Conservation (phyloP, 352 stramenopile species). For the Phytophthora fragariae region DNA sequence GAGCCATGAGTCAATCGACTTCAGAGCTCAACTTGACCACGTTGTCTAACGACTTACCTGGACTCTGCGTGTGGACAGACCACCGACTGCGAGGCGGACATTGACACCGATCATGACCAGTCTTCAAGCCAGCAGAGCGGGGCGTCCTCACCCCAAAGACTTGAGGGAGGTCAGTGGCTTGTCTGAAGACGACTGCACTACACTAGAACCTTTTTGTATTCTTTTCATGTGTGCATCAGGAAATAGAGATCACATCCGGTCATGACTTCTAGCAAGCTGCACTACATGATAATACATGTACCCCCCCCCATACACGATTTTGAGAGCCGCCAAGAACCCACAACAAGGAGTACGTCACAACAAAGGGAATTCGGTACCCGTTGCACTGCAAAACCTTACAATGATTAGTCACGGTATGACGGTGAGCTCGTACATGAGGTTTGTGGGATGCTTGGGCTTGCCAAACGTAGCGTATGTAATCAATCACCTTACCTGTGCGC, state of each 20-base stretch:
- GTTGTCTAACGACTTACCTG: slow-evolving; percentile 25
- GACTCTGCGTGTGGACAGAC: slow-evolving; percentile 22
- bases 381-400: too few relatives aligned
- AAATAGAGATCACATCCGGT: slow-evolving; percentile 36
- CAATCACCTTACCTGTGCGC: too few relatives aligned
- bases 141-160: slow-evolving; percentile 23
- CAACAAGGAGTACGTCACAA: too few relatives aligned
- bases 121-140: slow-evolving; percentile 22
- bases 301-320: too few relatives aligned
- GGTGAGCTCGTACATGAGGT: too few relatives aligned
- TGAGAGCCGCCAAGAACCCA: too few relatives aligned
- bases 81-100: slow-evolving; percentile 13
- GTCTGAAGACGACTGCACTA: slow-evolving; percentile 17
- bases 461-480: too few relatives aligned
- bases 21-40: slow-evolving; percentile 1
- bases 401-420: too few relatives aligned
- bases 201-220: slow-evolving; percentile 17
- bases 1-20: slow-evolving; percentile 14
- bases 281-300: too few relatives aligned
- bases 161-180: slow-evolving; percentile 37
- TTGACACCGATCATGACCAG: slow-evolving; percentile 17
- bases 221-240: slow-evolving; percentile 25
- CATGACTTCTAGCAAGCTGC: background rate
- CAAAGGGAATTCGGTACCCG: too few relatives aligned
- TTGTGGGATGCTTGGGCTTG: too few relatives aligned